phyloP scores from a whole-genome alignment of 176 grass and related monocot genomes.

The Elymus sibiricus region DNA sequence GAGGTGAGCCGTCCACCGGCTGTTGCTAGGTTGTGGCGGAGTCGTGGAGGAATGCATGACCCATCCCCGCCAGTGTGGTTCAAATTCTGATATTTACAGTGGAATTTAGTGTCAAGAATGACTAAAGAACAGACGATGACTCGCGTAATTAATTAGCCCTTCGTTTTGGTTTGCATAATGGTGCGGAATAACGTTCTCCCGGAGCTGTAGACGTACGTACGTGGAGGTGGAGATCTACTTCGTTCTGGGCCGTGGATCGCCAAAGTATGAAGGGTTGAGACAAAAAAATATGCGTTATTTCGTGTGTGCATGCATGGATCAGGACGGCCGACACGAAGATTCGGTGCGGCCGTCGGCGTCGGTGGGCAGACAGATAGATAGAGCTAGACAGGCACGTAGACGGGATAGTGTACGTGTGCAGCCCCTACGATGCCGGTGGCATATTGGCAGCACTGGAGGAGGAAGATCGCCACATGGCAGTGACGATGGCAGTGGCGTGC shows the following conservation, averaged over 20 bases:
- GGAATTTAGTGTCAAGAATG: no score
- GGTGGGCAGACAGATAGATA: neutral
- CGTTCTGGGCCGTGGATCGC: neutral
- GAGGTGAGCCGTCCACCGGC: neutral
- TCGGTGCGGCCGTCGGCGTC: neutral
- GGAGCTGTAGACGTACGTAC: neutral
- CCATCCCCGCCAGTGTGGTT: no score
- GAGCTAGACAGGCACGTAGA: neutral
- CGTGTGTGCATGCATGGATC: neutral
- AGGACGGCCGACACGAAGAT: neutral
- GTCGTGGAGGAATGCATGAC: no score
- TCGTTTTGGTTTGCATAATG: neutral
- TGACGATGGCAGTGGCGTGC: neutral
- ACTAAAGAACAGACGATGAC: no score
- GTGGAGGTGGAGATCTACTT: neutral
- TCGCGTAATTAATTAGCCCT: no score
- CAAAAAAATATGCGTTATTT: neutral
- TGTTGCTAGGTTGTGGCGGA: no score
- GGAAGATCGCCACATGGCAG: neutral
- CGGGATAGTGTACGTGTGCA: neutral
- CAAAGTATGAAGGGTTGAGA: neutral
- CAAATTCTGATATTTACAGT: neutral
- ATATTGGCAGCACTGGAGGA: neutral
- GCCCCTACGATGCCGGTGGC: neutral
- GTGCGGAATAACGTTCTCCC: neutral